A percentile compares a stretch with the other conserved stretches of the same genome.
These are phyloP conservation scores for Juglanconis oblonga DNA, from an alignment of 2,329 filamentous ascomycete genomes.

Conservation along the genomic window DNA sequence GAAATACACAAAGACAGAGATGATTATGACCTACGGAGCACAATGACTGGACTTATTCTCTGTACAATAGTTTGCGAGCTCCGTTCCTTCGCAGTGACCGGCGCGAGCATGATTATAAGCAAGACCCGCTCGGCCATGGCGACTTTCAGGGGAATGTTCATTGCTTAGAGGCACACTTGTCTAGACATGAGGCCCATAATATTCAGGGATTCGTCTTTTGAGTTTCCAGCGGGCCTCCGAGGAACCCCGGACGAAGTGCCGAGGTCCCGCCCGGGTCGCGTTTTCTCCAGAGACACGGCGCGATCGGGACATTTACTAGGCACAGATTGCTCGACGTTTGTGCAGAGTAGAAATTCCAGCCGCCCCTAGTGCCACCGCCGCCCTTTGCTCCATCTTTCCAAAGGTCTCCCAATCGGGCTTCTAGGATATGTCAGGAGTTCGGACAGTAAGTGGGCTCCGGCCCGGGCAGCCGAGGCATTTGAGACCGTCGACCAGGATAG, in stretches of 20 bases:
- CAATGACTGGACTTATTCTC: not conserved
- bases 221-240: conserved; percentile 12
- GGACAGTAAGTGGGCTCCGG: conserved; percentile 3
- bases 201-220: not conserved
- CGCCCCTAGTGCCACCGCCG: no score
- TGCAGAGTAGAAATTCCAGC: not conserved
- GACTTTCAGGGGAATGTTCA: conserved; percentile 3
- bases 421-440: not conserved
- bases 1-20: not conserved
- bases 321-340: no score
- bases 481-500: not conserved
- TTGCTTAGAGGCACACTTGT: not conserved
- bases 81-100: not conserved
- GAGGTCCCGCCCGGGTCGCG: not conserved
- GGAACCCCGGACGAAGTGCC: conserved; percentile 7
- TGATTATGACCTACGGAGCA: no score
- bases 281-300: not conserved
- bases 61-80: no score
- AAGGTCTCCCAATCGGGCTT: no score
- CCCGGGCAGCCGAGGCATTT: conserved; percentile 12
- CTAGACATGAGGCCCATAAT: conserved; percentile 10
- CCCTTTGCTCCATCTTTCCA: not conserved
- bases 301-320: not conserved
- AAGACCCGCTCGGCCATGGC: not conserved
- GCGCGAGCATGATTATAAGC: conserved; percentile 1